A percentile compares a stretch with the other conserved stretches of the same genome.
These are phyloP conservation scores for Cenchrus americanus DNA, from an alignment of 176 grass and related monocot species.

Conservation along the genomic window DNA sequence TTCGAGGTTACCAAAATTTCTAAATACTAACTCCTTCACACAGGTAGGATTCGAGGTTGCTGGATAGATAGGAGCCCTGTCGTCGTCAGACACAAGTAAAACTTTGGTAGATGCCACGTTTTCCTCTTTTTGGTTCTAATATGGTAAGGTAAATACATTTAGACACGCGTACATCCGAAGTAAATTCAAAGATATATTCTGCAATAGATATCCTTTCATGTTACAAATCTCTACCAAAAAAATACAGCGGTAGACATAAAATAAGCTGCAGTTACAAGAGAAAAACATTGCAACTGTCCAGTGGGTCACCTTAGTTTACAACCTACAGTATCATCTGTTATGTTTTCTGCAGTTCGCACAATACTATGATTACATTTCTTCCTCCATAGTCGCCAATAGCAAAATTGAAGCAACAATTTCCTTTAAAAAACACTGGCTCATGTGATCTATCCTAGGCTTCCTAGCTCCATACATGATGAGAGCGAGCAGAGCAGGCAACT, in stretches of 20 bases:
- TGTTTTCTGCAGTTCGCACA: neutral
- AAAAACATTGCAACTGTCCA: neutral
- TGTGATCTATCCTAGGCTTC: neutral
- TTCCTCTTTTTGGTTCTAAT: too few relatives aligned
- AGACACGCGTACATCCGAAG: too few relatives aligned
- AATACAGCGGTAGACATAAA: neutral
- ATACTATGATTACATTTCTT: neutral
- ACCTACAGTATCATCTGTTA: neutral
- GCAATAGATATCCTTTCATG: neutral
- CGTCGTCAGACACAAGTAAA: too few relatives aligned
- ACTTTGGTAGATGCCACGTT: too few relatives aligned
- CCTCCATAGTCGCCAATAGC: neutral
- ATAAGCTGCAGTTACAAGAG: neutral
- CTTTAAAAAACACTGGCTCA: neutral
- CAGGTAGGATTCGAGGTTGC: too few relatives aligned
- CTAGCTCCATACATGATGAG: neutral
- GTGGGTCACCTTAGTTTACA: constrained; percentile 3
- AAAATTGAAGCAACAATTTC: neutral
- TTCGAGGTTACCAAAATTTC: too few relatives aligned
- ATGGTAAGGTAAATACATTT: too few relatives aligned
- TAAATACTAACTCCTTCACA: too few relatives aligned
- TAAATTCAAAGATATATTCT: neutral
- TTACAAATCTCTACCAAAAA: neutral
- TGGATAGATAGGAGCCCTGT: too few relatives aligned
- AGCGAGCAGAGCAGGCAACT: neutral